Conservation (phyloP, 768 basidiomycete species). For the Terana coerulea region DNA sequence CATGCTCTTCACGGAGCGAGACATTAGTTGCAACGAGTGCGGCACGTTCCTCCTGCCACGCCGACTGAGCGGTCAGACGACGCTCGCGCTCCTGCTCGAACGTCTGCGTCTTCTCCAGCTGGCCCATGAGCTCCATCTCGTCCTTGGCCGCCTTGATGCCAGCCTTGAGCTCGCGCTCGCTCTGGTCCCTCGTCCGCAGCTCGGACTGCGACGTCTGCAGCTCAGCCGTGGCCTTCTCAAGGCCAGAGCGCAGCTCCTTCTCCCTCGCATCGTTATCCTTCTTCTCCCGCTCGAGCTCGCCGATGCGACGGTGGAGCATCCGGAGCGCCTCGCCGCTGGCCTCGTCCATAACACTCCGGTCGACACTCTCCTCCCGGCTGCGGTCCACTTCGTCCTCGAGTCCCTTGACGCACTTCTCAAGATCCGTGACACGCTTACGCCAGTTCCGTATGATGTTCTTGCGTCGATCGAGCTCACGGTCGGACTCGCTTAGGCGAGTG, state of each 20-base stretch:
- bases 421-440: conserved; percentile 75
- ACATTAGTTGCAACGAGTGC: conserved; percentile 41
- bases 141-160: conserved; percentile 54
- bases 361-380: conserved; percentile 76
- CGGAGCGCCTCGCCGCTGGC: conserved; percentile 77
- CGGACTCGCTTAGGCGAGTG: conserved; percentile 47
- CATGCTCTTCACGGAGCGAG: conserved; percentile 41
- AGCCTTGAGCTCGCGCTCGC: conserved; percentile 47
- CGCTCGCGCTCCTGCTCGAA: conserved; percentile 39
- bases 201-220: conserved; percentile 45
- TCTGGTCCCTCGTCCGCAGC: conserved; percentile 45
- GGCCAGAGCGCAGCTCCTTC: conserved; percentile 39
- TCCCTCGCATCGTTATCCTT: conserved; percentile 33
- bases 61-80: conserved; percentile 32
- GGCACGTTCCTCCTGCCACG: conserved; percentile 51
- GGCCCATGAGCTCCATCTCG: conserved; percentile 55
- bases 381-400: conserved; percentile 88
- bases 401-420: conserved; percentile 61
- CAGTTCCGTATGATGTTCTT: conserved; percentile 51
- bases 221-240: conserved; percentile 37
- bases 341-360: conserved; percentile 80
- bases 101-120: conserved; percentile 25
- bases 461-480: conserved; percentile 64
- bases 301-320: conserved; percentile 76
- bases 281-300: conserved; percentile 68